Base-by-base conservation (phyloP, 805 yeast genomes). In the Cyberlindnera euphorbiiphila region DNA sequence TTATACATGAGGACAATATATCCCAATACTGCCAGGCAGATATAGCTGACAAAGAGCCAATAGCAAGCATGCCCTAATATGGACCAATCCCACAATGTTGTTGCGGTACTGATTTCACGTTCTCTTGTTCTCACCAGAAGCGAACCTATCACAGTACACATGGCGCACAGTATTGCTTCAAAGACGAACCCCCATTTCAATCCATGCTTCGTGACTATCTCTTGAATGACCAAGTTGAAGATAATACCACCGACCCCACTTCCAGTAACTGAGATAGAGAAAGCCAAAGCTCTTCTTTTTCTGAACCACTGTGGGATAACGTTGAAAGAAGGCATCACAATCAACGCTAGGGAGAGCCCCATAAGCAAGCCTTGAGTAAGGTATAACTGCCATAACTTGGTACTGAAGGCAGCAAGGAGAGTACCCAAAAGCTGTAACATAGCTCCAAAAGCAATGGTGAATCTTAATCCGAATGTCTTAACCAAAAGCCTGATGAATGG, bases 291-390 rank as follows among this genome's bases (percentile, higher is more conserved):
- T 50, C 89, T 66, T 43, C 64, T 77, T 45, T 72, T 76, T 25
- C 74, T 60, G 57, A 83, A 83, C 81, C 85, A 83, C 37, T 81
- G 87, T 0, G 88, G 86, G 16, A 82, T 47, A 5, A 82, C 55
- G 2, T 77, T 68, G 19, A 78, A 61, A 4, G 75, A 75, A 1
- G 89, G 81, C 9, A 80, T 66, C 34, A 75, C 71, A 22, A 77
- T 62, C 14, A 76, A 52, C 0, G 85, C 78, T n/a, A 68, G 60
- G 0, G 68, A 64, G 29, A 73, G 51, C 18, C 86, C 81, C 32
- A 70, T 70, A 27, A 82, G 39, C 2, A 81, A 61, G 21, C 91
- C 89, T 58, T 83, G 89, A 3, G 86, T 74, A 32, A 79, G 51
- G 49, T 69, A 79, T 11, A 83, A 52, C 46, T 83, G 78, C 88